Conservation (phyloP, 805 yeast genomes). For the Torulaspora franciscae region DNA sequence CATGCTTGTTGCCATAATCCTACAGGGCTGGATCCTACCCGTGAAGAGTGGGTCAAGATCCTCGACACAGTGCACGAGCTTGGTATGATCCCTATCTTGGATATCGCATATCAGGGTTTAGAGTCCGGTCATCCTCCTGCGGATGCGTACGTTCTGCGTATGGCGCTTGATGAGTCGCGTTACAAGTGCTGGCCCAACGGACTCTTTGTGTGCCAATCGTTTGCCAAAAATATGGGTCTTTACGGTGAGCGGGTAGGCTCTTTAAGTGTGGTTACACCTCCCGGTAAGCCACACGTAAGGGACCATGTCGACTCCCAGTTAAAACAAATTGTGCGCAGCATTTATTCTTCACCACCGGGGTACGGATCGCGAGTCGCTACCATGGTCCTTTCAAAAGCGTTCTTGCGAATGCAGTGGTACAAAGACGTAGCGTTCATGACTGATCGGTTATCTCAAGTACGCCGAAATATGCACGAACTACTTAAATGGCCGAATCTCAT, state of each 20-base stretch:
- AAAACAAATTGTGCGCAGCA: constrained; percentile 76
- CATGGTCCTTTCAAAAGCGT: constrained; percentile 57
- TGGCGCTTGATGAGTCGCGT: constrained; percentile 24
- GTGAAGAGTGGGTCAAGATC: constrained; percentile 74
- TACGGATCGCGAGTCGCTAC: constrained; percentile 90
- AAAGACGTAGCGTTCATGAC: constrained; percentile 75
- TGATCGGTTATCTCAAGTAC: constrained; percentile 68
- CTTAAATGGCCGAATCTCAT: constrained; percentile 82
- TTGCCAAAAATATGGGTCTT: constrained; percentile 90
- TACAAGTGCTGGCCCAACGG: constrained; percentile 44
- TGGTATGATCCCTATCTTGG: constrained; percentile 72
- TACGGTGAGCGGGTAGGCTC: constrained; percentile 95
- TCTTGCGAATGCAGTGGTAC: constrained; percentile 70
- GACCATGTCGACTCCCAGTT: constrained; percentile 67
- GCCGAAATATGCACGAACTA: constrained; percentile 56
- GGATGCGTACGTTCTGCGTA: constrained; percentile 56
- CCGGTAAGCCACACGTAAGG: constrained; percentile 48
- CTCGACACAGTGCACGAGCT: constrained; percentile 54
- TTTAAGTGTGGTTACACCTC: constrained; percentile 52
- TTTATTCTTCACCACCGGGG: constrained; percentile 90
- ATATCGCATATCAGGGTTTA: constrained; percentile 92
- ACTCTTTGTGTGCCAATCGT: constrained; percentile 73
- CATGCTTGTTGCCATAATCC: constrained; percentile 97
- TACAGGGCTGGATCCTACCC: constrained; percentile 85
- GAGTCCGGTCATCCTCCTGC: constrained; percentile 75